Base-by-base conservation (phyloP, 768 basidiomycete species). In the Phallus indusiatus region DNA sequence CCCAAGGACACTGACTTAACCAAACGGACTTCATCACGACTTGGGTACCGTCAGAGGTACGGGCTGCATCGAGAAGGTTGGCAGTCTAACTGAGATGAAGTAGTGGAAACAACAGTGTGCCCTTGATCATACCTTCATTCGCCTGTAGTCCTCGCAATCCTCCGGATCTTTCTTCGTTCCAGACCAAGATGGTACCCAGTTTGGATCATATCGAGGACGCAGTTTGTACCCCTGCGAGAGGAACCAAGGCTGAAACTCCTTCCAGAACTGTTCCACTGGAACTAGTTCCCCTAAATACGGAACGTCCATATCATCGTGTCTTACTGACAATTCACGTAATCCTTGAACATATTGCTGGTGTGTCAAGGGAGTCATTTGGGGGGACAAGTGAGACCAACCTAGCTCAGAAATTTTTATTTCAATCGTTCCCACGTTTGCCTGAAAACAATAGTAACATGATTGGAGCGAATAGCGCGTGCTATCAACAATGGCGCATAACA, bases 131-230 rank as follows among this genome's bases (percentile, higher is more conserved):
- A 28, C 28, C 28, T 7, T 2, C 28, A 36, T 33, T 24, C 28
- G 34, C 36, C 24, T 34, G 17, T 18, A 10, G 24, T 63, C 65
- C 28, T 64, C 64, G 34, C 20, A 59, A 35, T 54, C 9, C 1
- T 18, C 1, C 7, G 34, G 20, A n/a, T 18, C 12, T 10, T 24
- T 53, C 10, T 56, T 60, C 17, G 24, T 60, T 52, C 7, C 18
- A 14, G 34, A 34, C 75, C 75, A 76, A 1, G 72, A 75, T 0
- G 72, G 70, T 7, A 64, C 57, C 73, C 73, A 74, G 33, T 65
- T 67, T 0, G 67, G 73, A 37, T 22, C 52, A 55, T 70, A 74
- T 1, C 75, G 66, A 1, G 70, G 64, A 1, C 71, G 70, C 2
- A 76, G 66, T 11, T 62, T 51, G 59, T 75, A 75, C 14, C 74